Conservation (phyloP, 352 stramenopile genomes). For the Nothophytophthora sp. region DNA sequence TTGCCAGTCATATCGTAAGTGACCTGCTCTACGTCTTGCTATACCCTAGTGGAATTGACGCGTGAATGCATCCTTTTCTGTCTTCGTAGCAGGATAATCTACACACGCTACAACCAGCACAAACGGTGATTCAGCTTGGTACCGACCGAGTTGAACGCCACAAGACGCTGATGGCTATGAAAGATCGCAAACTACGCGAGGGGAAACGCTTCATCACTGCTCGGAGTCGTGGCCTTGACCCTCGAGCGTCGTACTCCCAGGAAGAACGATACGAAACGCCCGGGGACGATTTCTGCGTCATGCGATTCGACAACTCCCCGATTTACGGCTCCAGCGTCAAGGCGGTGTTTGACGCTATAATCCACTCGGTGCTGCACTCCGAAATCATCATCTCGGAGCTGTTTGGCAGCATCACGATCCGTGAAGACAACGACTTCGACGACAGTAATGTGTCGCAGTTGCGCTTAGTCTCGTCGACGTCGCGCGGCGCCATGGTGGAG, state of each 20-base stretch:
- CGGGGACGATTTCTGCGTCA: constrained; percentile 34
- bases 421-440: constrained; percentile 50
- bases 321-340: constrained; percentile 20
- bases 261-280: constrained; percentile 33
- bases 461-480: constrained; percentile 32
- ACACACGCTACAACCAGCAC: constrained; percentile 8
- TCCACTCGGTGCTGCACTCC: constrained; percentile 35
- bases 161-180: constrained; percentile 21
- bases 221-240: constrained; percentile 25
- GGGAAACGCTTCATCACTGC: constrained; percentile 31
- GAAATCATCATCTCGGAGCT: constrained; percentile 60
- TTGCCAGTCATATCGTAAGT: constrained; percentile 15
- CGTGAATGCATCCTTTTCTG: background rate
- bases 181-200: constrained; percentile 24
- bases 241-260: constrained; percentile 13
- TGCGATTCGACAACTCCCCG: constrained; percentile 40
- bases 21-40: background rate
- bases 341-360: constrained; percentile 39
- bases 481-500: constrained; percentile 8
- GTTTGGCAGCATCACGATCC: constrained; percentile 39
- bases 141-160: constrained; percentile 24
- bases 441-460: constrained; percentile 35
- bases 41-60: background rate
- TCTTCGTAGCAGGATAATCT: constrained; percentile 17
- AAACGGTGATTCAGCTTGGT: constrained; percentile 20